Evolutionary conservation across 1,284 basidiomycete genomes (phyloP).

Genomic region (Microbotryum violaceum): DNA sequence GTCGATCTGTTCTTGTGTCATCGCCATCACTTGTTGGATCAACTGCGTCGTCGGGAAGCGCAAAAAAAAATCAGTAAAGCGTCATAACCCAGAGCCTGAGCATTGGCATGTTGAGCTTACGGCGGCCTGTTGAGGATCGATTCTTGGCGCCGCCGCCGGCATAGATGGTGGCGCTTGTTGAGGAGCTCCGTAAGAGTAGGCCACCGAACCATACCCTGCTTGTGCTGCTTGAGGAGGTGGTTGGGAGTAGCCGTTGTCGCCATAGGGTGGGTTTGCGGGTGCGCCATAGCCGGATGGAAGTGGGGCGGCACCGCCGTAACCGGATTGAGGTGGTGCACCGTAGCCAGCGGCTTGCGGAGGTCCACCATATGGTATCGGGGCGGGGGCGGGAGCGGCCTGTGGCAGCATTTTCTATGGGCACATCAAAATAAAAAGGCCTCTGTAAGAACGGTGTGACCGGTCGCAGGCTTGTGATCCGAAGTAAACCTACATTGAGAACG

Average conservation of each 20-base stretch:
- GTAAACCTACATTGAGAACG: slow-evolving; percentile 55
- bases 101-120: slow-evolving; percentile 31
- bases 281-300: slow-evolving; percentile 2
- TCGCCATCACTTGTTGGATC: slow-evolving; percentile 62
- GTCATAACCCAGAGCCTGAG: not conserved
- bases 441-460: not conserved
- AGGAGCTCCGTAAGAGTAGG: not conserved
- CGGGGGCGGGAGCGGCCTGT: slow-evolving; percentile 1
- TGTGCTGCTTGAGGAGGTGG: slow-evolving; percentile 27
- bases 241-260: not conserved
- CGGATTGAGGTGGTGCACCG: slow-evolving; percentile 9
- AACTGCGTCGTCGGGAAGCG: slow-evolving; percentile 17
- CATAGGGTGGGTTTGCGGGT: not conserved
- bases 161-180: slow-evolving; percentile 10
- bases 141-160: slow-evolving; percentile 32
- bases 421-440: not conserved
- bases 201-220: slow-evolving; percentile 5
- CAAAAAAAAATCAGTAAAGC: too few species aligned
- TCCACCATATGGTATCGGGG: slow-evolving; percentile 5
- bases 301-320: slow-evolving; percentile 14
- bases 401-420: slow-evolving; percentile 54
- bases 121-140: slow-evolving; percentile 37
- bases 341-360: not conserved
- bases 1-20: slow-evolving; percentile 81
- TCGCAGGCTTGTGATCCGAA: not conserved